Base-by-base conservation (phyloP, 2,329 filamentous ascomycete genomes). In the Curvularia eragrostidis region DNA sequence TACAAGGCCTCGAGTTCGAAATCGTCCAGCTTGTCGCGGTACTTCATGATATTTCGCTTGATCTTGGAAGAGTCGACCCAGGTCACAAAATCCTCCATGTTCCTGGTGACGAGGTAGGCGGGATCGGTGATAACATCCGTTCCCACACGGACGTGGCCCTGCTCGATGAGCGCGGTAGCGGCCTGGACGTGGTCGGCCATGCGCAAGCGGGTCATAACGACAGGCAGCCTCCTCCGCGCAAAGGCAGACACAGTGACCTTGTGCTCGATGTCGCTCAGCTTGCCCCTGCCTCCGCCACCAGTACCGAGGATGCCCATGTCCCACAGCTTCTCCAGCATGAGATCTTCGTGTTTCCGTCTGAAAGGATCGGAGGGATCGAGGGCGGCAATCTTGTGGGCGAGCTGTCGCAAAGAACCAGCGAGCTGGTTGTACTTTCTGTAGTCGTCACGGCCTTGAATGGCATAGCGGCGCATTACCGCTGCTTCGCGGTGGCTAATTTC, bases 61-160 rank as follows among this genome's bases (percentile, higher is more conserved):
- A 98, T 93, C 90, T 97, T 97, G 78, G 91, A 96, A 59, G 91
- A 92, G 70, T 96, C 91, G 9, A 94, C 89, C 94, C 94, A 98
- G 0, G 94, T 97, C 18, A 98, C 90, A 75, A 96, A 97, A 79
- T 98, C 94, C 79, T 98, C 94, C 85, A 96, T 91, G 60, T 87
- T 91, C 64, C 93, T 80, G 47, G 91, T 95, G 7, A 98, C 92
- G 52, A 97, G 78, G 71, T 93, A 97, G 0, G 93, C 93, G 26
- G 93, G 88, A 75, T 98, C 94, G 2, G 91, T 96, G 24, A 97
- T 85, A 1, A 93, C 90, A 73, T 97, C 92, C 0, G 92, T 93
- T 12, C 94, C 94, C 1, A 97, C 92, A 47, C 94, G 84, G 3
- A 98, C 93, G 75, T 97, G 93, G 6, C 94, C 94, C 74, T 97